Evolutionary conservation across 2,329 filamentous ascomycete species (phyloP), one percentile per base, ranked within the genome.

Genomic region (Exophiala alcalophila): DNA sequence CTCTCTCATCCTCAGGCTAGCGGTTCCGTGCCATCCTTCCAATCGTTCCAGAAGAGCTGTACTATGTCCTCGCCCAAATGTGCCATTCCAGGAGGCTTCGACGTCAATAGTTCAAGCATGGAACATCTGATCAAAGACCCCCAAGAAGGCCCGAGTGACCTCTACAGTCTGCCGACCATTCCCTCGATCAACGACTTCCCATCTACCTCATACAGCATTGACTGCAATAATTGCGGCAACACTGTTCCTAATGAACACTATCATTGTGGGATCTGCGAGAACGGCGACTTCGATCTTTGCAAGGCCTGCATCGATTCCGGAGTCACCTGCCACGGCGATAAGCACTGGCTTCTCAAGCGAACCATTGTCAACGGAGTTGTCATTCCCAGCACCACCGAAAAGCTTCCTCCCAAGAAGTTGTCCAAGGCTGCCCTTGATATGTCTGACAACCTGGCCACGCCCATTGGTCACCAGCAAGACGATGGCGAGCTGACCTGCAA

Each of bases 291-390:
- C 59, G 92, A 98, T 61, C 78, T 98, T 20, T 98, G 94, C 73
- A 76, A 81, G 52, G 65, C 72, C 4, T 98, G 92, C 59, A 80
- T 96, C 33, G 76, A 81, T 35, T 70, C 74, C 28, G 90, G 90
- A 51, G 74, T 84, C 44, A 78, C 85, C 27, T 98, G 94, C 71
- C 77, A 81, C 50, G 82, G 82, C 44, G 77, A 83, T 20, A 77
- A 80, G 51, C 92, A 98, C 69, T 96, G 89, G 90, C 74, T 98
- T 66, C 91, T 97, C 65, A 96, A 94, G 78, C 84, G 92, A 45
- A 81, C 80, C 51, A 79, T 95, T 50, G 75, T 83, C 58, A 77
- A 89, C 46, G 91, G 90, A 36, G 74, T 80, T 52, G 82, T 96
- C 43, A 77, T 87, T 54, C 87, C 81, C 66, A 96, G 90, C 73